Evolutionary conservation across 2,329 filamentous ascomycete genomes (phyloP), one percentile per base, ranked within the genome.

Genomic region (Ophiognomonia clavigignenti-juglandacearum): DNA sequence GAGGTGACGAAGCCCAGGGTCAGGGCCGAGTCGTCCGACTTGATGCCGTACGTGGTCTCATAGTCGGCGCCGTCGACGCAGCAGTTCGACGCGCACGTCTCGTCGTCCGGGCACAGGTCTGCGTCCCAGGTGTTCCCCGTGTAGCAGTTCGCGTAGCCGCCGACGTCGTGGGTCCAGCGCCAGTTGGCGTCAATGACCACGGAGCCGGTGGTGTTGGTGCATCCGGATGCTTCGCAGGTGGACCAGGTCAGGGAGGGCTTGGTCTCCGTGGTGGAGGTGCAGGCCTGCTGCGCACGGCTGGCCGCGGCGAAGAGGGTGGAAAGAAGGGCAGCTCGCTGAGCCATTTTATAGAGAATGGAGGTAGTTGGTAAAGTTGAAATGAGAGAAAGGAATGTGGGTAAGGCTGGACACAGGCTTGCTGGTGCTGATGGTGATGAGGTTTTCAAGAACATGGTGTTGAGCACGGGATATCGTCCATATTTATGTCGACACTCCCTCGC

Each of bases 131-230:
- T 57, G 61, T 78, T 79, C 41, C 74, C 76, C 4, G 64, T 70
- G 63, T 80, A 80, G 68, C 77, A 80, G 66, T 82, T 82, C 56
- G 68, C 74, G 53, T 62, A 67, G 43, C 69, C 66, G 5, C 59
- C 54, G 43, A 64, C 61, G 16, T 60, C 60, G 62, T 82, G 77
- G 49, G 77, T 67, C 79, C 79, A 82, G 51, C 79, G 73, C 77
- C 78, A 82, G 67, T 82, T 82, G 57, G 77, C 61, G 53, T 83
- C 79, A 55, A 83, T 63, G 44, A 75, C 75, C 36, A 83, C 68
- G 29, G 70, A 72, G 35, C 72, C 76, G 34, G 59, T 56, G 54
- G 76, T 69, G 44, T 61, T 66, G 22, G 64, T 71, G 66, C 79
- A 83, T 49, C 76, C 74, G 47, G 63, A 66, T 19, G 64, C 57